A percentile compares a stretch with the other conserved stretches of the same genome.
These are phyloP conservation scores for Daldinia eschscholtzii DNA, from an alignment of 2,329 filamentous ascomycete species.

Conservation along the genomic window DNA sequence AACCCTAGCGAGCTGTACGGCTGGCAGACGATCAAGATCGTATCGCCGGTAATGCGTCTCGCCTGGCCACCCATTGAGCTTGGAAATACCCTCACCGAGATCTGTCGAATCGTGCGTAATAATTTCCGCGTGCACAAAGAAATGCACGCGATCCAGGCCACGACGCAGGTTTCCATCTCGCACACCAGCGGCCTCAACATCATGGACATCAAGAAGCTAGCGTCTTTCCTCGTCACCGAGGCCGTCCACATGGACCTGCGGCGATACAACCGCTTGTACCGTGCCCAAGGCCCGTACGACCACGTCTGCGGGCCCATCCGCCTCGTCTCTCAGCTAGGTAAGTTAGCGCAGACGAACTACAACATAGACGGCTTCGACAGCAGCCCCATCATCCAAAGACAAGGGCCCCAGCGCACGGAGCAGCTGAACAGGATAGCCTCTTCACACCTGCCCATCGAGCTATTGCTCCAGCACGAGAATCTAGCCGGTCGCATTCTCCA, in stretches of 20 bases:
- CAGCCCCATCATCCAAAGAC: background rate
- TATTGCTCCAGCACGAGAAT: background rate
- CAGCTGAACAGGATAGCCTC: slow-evolving; percentile 24
- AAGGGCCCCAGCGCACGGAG: background rate
- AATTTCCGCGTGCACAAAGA: slow-evolving; percentile 41
- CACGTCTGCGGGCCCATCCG: slow-evolving; percentile 19
- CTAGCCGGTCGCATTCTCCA: slow-evolving; percentile 24
- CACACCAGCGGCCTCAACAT: slow-evolving; percentile 40
- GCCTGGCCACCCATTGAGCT: background rate
- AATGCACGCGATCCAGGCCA: slow-evolving; percentile 27
- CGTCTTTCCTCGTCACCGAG: slow-evolving; percentile 19
- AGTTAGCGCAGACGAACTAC: background rate
- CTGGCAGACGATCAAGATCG: slow-evolving; percentile 37
- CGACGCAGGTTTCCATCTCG: slow-evolving; percentile 37
- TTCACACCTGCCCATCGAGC: background rate
- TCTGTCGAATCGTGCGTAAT: slow-evolving; percentile 24
- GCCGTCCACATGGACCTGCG: background rate
- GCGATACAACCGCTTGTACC: slow-evolving; percentile 23
- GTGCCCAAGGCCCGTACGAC: background rate
- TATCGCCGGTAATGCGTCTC: slow-evolving; percentile 38
- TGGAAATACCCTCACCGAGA: background rate
- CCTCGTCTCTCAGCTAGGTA: slow-evolving; percentile 2
- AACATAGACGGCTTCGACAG: background rate
- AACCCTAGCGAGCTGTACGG: slow-evolving; percentile 23
- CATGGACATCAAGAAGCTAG: slow-evolving; percentile 41